Evolutionary conservation across 73 alveolate species (phyloP), one percentile per base, ranked within the genome.

Genomic region (Stentor coeruleus): DNA sequence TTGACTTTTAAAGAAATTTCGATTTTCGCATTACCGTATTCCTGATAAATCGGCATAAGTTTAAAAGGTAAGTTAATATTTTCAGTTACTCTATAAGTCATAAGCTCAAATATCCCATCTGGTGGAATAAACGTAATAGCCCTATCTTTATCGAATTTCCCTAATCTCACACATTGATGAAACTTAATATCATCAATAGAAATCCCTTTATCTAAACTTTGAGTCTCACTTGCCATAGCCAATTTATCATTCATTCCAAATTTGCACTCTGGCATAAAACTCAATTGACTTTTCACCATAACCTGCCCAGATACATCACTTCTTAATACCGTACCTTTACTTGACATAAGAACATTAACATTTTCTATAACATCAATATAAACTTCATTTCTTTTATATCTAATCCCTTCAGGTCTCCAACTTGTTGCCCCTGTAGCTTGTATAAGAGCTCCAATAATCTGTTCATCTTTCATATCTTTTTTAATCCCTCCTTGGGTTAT

Each of bases 291-390:
- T 83, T 91, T 96, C 98, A 96, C 89, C 86, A 95, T 90, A 60
- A 97, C 96, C 72, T 95, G 93, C 40, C 99, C 99, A 77, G 95
- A 99, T n/a, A 97, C 93, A 39, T 98, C 90, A 35, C 96, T 84
- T 73, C 96, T 96, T 82, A 97, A 91, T 72, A 97, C 95, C 83
- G 88, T 93, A 20, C 99, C 99, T 66, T 91, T 93, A 72, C 98
- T 88, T 81, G 95, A 95, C 94, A 97, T 94, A 75, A 97, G 93
- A 1, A 92, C 98, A 38, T 98, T 89, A 39, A 97, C 92, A 83
- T 96, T 91, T 90, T 97, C 99, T 58, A 96, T 90, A 41, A 97
- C 91, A 94, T 97, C 99, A 35, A 97, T 98, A 82, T 93, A 97
- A 38, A 97, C 95, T 89, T 97, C 99, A 79, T 97, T 94, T 88